These are phyloP conservation scores for Ustilago loliicola DNA, from an alignment of 1,284 basidiomycete genomes.

Conservation along the genomic window DNA sequence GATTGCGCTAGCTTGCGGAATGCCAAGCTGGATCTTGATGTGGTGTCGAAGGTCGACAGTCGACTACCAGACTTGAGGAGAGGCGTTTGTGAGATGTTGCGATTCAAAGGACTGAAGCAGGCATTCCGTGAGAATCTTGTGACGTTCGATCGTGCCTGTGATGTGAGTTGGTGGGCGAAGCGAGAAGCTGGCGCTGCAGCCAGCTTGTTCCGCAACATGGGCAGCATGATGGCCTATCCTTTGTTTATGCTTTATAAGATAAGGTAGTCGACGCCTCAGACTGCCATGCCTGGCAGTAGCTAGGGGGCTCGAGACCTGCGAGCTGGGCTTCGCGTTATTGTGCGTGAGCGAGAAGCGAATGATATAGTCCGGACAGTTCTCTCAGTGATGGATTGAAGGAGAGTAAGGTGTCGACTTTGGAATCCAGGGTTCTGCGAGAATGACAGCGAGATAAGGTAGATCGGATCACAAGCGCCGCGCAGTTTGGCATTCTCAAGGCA, in stretches of 20 bases:
- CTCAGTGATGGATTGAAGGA: neutral
- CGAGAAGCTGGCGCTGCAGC: constrained; percentile 4
- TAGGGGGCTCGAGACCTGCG: neutral
- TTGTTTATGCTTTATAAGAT: neutral
- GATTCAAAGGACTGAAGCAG: neutral
- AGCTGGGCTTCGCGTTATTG: neutral
- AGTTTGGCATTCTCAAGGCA: neutral
- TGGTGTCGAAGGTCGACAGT: neutral
- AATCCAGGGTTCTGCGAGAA: neutral
- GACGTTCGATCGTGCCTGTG: neutral
- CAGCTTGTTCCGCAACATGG: constrained; percentile 11
- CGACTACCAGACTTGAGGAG: neutral
- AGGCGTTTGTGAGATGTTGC: neutral
- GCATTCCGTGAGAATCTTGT: neutral
- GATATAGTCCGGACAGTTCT: neutral
- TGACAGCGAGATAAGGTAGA: neutral
- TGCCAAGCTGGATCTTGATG: neutral
- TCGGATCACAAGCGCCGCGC: neutral
- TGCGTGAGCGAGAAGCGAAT: neutral
- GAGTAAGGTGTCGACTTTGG: neutral
- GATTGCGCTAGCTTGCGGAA: neutral
- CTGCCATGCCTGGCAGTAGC: constrained; percentile 16
- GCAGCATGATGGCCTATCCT: constrained; percentile 19
- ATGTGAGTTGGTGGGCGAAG: neutral
- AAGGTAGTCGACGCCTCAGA: neutral